These are phyloP conservation scores for Onygenales sp. DNA, from an alignment of 2,329 filamentous ascomycete species.

Conservation along the genomic window DNA sequence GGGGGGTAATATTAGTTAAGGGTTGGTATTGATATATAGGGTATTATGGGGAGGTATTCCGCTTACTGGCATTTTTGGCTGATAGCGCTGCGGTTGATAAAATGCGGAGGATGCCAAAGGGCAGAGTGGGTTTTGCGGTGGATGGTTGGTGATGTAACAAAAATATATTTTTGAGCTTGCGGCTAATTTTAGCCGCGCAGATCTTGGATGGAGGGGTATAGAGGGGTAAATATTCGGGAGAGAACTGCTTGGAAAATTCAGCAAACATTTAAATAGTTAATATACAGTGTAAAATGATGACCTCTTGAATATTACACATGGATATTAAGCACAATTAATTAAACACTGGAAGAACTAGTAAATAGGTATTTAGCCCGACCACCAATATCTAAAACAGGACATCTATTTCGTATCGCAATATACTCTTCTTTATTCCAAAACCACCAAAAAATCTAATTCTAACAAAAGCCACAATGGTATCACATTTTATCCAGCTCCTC, in stretches of 20 bases:
- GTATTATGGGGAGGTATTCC: not conserved
- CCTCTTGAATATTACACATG: too few relatives aligned
- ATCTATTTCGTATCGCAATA: not conserved
- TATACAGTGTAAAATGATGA: not conserved
- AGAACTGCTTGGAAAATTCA: not conserved
- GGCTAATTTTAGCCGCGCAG: not conserved
- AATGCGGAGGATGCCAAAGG: not conserved
- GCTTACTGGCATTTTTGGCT: constrained; percentile 7
- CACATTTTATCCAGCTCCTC: constrained; percentile 19
- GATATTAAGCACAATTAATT: too few relatives aligned
- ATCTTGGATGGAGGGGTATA: not conserved
- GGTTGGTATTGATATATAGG: not conserved
- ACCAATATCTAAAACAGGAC: not conserved
- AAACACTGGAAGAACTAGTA: too few relatives aligned
- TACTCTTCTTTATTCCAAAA: not conserved
- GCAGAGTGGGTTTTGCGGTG: not conserved
- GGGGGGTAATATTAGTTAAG: constrained; percentile 4
- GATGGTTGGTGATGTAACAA: not conserved
- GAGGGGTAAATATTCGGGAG: not conserved
- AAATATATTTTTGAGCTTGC: constrained; percentile 1
- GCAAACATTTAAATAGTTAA: not conserved
- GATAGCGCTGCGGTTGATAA: not conserved
- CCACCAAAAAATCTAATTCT: not conserved
- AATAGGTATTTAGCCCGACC: too few relatives aligned
- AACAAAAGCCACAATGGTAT: not conserved